Conservation (phyloP, 2,329 filamentous ascomycete genomes). For the Penicillium sp. region DNA sequence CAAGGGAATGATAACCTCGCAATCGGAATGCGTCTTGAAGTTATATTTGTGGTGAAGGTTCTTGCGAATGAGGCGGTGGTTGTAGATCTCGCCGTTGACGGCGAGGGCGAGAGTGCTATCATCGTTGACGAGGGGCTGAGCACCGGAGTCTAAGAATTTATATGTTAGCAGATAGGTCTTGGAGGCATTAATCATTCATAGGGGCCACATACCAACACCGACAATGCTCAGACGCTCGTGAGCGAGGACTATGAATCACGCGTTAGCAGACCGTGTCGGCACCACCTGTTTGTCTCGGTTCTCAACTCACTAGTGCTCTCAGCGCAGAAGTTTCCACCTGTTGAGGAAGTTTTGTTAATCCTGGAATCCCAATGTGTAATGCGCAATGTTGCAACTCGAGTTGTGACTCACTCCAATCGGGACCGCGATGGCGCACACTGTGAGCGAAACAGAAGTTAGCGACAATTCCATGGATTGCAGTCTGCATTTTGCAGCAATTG, state of each 20-base stretch:
- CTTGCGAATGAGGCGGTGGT: conserved; percentile 94
- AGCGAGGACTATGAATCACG: conserved; percentile 68
- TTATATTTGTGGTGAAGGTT: conserved; percentile 77
- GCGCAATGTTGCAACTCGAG: conserved; percentile 11
- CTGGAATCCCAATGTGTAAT: conserved; percentile 6
- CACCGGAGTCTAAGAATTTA: conserved; percentile 71
- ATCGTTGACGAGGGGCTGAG: conserved; percentile 90
- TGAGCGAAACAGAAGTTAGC: conserved; percentile 34
- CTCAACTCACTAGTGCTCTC: conserved; percentile 79
- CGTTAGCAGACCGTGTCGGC: conserved; percentile 22
- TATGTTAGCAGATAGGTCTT: conserved; percentile 14
- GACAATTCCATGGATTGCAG: conserved; percentile 6
- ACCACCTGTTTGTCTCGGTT: background rate
- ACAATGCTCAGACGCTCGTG: conserved; percentile 98
- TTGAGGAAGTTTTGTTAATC: conserved; percentile 25
- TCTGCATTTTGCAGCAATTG: background rate
- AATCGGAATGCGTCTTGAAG: conserved; percentile 99
- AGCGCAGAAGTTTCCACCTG: conserved; percentile 82
- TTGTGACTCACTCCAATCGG: conserved; percentile 87
- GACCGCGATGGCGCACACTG: conserved; percentile 91
- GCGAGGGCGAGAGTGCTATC: conserved; percentile 86
- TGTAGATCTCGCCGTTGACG: conserved; percentile 99
- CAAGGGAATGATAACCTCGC: conserved; percentile 97
- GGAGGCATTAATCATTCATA: conserved; percentile 6
- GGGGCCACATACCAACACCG: conserved; percentile 70